These are phyloP conservation scores for Syncephalastrum sp. DNA, from an alignment of 371 early-diverging fungal species.

Conservation along the genomic window DNA sequence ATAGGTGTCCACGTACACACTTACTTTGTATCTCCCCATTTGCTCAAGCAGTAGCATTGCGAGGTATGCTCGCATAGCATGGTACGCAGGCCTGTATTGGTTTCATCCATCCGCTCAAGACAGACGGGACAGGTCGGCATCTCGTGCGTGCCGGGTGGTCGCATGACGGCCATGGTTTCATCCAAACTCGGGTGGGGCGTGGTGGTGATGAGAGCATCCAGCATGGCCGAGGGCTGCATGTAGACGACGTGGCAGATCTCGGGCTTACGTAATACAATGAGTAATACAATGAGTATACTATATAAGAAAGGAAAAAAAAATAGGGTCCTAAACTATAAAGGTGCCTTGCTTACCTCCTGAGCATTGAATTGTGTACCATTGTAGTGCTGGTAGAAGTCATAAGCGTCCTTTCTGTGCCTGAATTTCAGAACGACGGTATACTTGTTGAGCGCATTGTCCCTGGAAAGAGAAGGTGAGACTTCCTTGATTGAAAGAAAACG, in stretches of 20 bases:
- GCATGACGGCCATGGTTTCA: constrained; percentile 13
- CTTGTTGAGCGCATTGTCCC: constrained; percentile 74
- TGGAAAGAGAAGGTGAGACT: constrained; percentile 5
- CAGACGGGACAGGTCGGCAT: constrained; percentile 93
- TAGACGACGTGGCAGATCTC: constrained; percentile 76
- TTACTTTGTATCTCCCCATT: constrained; percentile 81
- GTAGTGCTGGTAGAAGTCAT: constrained; percentile 68
- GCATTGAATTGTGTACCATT: constrained; percentile 80
- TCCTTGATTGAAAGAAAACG: no score
- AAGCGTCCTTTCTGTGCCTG: constrained; percentile 51
- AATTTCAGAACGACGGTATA: constrained; percentile 84
- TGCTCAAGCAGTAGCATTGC: constrained; percentile 83
- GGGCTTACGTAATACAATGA: constrained; percentile 37
- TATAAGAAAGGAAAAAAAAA: no score
- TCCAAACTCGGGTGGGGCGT: constrained; percentile 57
- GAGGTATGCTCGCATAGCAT: constrained; percentile 95
- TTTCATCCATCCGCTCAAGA: constrained; percentile 87
- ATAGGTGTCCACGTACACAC: no score
- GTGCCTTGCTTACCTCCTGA: constrained; percentile 56
- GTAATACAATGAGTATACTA: not conserved
- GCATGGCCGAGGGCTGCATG: constrained; percentile 62
- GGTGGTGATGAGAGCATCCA: constrained; percentile 49
- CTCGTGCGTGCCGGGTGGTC: constrained; percentile 33
- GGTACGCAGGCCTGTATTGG: constrained; percentile 81
- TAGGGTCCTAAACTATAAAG: no score